These are phyloP conservation scores for Deinandra increscens DNA, from an alignment of 129 eudicot species.

Conservation along the genomic window DNA sequence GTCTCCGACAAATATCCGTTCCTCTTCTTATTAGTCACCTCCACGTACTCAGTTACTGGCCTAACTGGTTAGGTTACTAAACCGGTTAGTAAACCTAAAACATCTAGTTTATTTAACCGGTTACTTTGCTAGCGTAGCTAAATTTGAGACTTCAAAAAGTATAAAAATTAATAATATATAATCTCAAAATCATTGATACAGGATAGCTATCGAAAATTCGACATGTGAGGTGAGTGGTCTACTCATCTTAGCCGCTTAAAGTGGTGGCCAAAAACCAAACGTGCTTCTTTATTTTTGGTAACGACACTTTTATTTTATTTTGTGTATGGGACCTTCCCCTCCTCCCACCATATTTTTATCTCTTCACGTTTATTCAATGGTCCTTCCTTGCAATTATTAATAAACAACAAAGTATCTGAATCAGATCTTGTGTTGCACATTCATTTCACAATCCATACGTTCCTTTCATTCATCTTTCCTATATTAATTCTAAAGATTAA, in stretches of 20 bases:
- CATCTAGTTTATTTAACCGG: too few species aligned
- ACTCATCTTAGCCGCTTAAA: neutral
- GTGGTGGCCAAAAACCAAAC: conserved; percentile 26
- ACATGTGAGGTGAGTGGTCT: neutral
- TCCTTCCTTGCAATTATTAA: conserved; percentile 17
- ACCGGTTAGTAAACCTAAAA: too few species aligned
- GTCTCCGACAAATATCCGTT: too few species aligned
- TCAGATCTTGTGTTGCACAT: too few species aligned
- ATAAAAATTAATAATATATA: too few species aligned
- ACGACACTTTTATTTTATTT: conserved; percentile 27
- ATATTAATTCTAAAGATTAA: neutral
- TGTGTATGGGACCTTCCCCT: neutral
- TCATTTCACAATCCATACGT: neutral
- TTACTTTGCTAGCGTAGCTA: too few species aligned
- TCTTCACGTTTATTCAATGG: conserved; percentile 33
- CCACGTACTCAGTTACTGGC: too few species aligned
- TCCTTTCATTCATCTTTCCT: neutral
- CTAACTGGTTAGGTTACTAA: too few species aligned
- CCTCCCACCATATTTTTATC: conserved; percentile 11
- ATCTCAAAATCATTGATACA: too few species aligned
- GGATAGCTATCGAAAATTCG: too few species aligned
- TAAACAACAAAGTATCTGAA: neutral
- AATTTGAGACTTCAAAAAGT: too few species aligned
- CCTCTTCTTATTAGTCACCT: too few species aligned
- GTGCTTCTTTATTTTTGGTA: conserved; percentile 34